Evolutionary conservation across 164 flowering plant genomes (phyloP), one percentile per base, ranked within the genome.

Genomic region (Cinnamomum micranthum): DNA sequence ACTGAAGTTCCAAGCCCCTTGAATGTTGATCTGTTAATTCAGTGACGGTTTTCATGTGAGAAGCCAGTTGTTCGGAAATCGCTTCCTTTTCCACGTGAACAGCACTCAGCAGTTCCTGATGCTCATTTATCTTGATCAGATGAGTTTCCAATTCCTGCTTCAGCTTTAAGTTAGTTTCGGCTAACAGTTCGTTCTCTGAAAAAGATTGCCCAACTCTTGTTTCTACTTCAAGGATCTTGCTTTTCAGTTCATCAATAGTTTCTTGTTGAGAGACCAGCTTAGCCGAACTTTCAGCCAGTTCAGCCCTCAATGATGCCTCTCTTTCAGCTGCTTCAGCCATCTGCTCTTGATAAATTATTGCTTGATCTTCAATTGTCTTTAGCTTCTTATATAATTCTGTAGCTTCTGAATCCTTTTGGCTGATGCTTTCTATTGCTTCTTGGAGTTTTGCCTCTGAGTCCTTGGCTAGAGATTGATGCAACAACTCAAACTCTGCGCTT

Each of bases 141-240:
- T 74, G 76, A 58, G 66, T 19, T 51, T 68, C 76, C 50, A 74
- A 31, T 69, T 55, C 71, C 76, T 74, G 50, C 77, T 87, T 85
- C 62, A 94, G 92, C 78, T 88, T 91, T 35, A 71, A 65, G 71
- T 89, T 94, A 55, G 95, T 89, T 78, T 88, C 89, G 52, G 83
- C 85, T 71, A 93, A 84, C 69, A 87, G 65, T 74, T 86, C 89
- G 69, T 86, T 89, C 74, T 91, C 97, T n/a, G 95, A 87, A 33
- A 62, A 68, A 27, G 87, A 85, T 80, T 86, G 87, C 9, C 84
- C 81, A 78, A 82, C 82, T 80, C 80, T 89, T n/a, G 74, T 77
- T 84, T 90, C 91, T 35, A 85, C 86, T 85, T 87, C 91, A 62
- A 51, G 60, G 19, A 91, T 74, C 83, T 82, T 81, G 69, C 73